These are phyloP conservation scores for Penium margaritaceum DNA, from an alignment of 139 green algal genomes.

Conservation along the genomic window DNA sequence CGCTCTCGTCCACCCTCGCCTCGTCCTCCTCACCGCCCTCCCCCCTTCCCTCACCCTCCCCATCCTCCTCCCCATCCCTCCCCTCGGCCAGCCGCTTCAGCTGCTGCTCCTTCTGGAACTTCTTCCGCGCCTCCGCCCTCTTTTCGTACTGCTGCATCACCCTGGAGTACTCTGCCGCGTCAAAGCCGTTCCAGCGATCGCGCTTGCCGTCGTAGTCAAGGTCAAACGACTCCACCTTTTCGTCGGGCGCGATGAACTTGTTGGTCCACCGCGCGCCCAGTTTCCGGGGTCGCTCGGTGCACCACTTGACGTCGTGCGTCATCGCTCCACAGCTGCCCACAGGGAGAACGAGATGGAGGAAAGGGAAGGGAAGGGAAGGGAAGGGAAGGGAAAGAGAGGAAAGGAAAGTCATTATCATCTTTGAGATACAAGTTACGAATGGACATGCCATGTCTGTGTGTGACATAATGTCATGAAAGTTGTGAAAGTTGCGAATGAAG, in stretches of 20 bases:
- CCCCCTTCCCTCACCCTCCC: slow-evolving; percentile 17
- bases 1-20: slow-evolving; percentile 77
- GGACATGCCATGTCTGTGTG: no score
- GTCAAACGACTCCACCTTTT: slow-evolving; percentile 81
- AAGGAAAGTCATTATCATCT: neutral
- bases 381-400: neutral
- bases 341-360: neutral
- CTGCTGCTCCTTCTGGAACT: slow-evolving; percentile 56
- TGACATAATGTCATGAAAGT: no score
- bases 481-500: no score
- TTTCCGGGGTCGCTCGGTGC: slow-evolving; percentile 82
- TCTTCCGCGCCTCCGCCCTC: slow-evolving; percentile 58
- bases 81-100: slow-evolving; percentile 53
- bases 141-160: slow-evolving; percentile 70
- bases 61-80: slow-evolving; percentile 11
- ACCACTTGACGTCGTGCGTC: slow-evolving; percentile 90
- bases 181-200: slow-evolving; percentile 90
- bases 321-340: slow-evolving; percentile 83
- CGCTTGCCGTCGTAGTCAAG: slow-evolving; percentile 83
- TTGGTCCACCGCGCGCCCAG: slow-evolving; percentile 80
- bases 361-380: neutral
- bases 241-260: slow-evolving; percentile 81
- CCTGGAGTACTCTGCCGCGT: slow-evolving; percentile 51
- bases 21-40: slow-evolving; percentile 66
- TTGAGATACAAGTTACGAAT: no score